These are phyloP conservation scores for Ustilago vetiveriae DNA, from an alignment of 1,284 basidiomycete species.

Conservation along the genomic window DNA sequence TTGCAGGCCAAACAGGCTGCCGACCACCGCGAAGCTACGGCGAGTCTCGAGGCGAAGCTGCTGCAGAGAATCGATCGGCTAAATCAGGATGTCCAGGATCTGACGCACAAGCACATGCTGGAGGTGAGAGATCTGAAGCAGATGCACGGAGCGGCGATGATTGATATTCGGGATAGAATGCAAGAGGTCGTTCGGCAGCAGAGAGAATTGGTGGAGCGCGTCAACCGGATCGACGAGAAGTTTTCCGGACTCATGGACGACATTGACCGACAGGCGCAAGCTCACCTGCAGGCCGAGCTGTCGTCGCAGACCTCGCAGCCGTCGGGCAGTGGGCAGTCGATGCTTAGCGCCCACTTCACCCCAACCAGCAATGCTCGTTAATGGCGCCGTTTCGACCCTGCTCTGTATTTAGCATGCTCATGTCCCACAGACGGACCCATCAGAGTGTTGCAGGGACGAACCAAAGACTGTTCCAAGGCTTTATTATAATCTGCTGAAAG, in stretches of 20 bases:
- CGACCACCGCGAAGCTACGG: not conserved
- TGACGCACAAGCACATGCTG: not conserved
- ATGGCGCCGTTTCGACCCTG: not conserved
- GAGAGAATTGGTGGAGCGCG: not conserved
- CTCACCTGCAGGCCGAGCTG: conserved; percentile 14
- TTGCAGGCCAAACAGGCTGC: conserved; percentile 1
- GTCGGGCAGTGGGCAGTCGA: not conserved
- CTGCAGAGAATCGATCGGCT: conserved; percentile 1
- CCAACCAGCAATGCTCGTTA: conserved; percentile 14
- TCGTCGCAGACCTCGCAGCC: conserved; percentile 1
- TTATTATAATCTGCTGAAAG: not conserved
- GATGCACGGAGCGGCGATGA: conserved; percentile 1
- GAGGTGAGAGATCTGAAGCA: not conserved
- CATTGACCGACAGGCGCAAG: conserved; percentile 26
- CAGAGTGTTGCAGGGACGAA: too few relatives aligned
- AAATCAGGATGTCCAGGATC: not conserved
- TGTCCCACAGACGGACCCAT: not conserved
- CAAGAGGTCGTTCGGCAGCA: conserved; percentile 5
- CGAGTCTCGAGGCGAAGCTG: conserved; percentile 4
- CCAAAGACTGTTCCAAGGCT: too few relatives aligned
- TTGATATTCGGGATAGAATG: not conserved
- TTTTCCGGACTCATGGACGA: conserved; percentile 21
- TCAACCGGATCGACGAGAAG: conserved; percentile 5
- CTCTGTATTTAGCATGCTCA: not conserved
- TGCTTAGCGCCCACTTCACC: conserved; percentile 5